Conservation (phyloP, 2,329 filamentous ascomycete species). For the Parafenestella ontariensis region DNA sequence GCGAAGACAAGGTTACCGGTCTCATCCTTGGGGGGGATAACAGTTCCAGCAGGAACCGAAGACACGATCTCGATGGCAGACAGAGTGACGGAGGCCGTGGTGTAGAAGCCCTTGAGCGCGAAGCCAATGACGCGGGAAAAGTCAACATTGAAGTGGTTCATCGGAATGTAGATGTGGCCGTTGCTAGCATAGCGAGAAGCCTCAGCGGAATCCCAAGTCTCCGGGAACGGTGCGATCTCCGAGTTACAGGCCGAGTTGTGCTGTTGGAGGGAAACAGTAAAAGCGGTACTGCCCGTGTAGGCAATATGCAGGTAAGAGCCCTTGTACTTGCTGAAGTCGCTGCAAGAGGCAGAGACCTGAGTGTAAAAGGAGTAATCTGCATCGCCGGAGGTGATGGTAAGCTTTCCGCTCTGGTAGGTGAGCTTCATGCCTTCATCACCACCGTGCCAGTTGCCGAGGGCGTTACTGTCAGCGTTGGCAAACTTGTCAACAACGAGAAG, state of each 20-base stretch:
- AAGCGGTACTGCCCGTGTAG: conserved; percentile 67
- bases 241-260: conserved; percentile 68
- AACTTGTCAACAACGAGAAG: conserved; percentile 69
- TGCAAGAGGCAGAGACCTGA: conserved; percentile 63
- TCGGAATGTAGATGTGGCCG: conserved; percentile 69
- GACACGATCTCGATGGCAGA: conserved; percentile 68
- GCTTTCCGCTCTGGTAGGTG: conserved; percentile 58
- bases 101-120: conserved; percentile 70
- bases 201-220: conserved; percentile 72
- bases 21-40: conserved; percentile 65
- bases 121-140: conserved; percentile 64
- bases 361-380: conserved; percentile 69
- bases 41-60: conserved; percentile 59
- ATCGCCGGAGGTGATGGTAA: conserved; percentile 65
- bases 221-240: conserved; percentile 65
- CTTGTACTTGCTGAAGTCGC: conserved; percentile 62
- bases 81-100: conserved; percentile 57
- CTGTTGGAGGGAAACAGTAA: conserved; percentile 70
- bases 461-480: conserved; percentile 59
- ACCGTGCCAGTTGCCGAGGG: conserved; percentile 70
- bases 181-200: conserved; percentile 64
- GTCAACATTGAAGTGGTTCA: conserved; percentile 71
- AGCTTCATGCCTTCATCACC: conserved; percentile 65
- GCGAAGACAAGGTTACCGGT: conserved; percentile 67
- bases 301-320: conserved; percentile 69